Base-by-base conservation (phyloP, 2,329 filamentous ascomycete species). In the Sclerotinia borealis region DNA sequence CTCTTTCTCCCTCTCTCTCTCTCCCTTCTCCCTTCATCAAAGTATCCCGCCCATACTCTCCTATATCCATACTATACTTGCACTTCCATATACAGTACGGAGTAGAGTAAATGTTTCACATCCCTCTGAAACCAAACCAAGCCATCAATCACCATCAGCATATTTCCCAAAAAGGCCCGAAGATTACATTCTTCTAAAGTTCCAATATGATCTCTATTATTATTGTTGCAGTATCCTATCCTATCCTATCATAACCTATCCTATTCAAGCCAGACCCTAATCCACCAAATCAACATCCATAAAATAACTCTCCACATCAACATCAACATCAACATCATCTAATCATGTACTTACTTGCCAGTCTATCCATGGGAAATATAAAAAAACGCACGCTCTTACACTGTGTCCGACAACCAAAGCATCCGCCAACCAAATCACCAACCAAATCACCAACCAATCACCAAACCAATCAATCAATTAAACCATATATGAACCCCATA, bases 271-370 rank as follows among this genome's bases (percentile, higher is more conserved):
- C 25, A 29, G 8, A 10, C 10, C 51, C 25, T 41, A 54, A 27
- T 15, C 43, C 51, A 29, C 19, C 17, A 41, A 54, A 19, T 17
- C 37, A 41, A 55, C 29, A 55, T 55, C 25, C 51, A 55, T 41
- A 39, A 39, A 55, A 27, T n/a, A 36, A 22, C 9, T 52, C 34
- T n/a, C 22, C 17, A 56, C 39, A 43, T 56, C 27, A 45, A 56
- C 39, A 45, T 45, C n/a, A n/a, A n/a, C n/a, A n/a, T n/a, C n/a
- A n/a, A n/a, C n/a, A 56, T 56, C 27, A 43, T 56, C 52, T 31
- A 43, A 13, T 31, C 27, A 34, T 45, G 13, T 36, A 25, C 29
- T 43, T 25, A n/a, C n/a, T n/a, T n/a, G n/a, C 27, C 54, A 56
- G 41, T 45, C 54, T 56, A 45, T 15, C 54, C 13, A 34, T 56